Evolutionary conservation across 768 basidiomycete genomes (phyloP).

Genomic region (Phlebiopsis gigantea): DNA sequence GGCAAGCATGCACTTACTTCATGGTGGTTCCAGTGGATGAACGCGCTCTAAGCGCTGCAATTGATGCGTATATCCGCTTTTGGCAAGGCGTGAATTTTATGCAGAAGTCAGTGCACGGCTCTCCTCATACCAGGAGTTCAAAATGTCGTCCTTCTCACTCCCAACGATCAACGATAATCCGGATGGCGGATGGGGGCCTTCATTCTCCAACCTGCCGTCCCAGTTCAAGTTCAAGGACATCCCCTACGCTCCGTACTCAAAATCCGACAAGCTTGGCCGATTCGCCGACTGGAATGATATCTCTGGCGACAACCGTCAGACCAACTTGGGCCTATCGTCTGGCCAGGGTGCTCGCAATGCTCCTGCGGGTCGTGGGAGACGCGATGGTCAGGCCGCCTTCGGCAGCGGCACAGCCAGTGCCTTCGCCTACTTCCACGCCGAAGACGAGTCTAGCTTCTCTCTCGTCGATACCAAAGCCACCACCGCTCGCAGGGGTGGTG

Average conservation of each 20-base stretch:
- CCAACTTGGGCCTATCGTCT: slow-evolving; percentile 40
- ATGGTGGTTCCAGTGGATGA: slow-evolving; percentile 1
- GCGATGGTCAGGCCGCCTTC: slow-evolving; percentile 80
- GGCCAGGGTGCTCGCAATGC: slow-evolving; percentile 43
- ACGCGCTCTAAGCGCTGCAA: neutral
- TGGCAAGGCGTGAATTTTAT: slow-evolving; percentile 6
- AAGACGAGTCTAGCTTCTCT: slow-evolving; percentile 96
- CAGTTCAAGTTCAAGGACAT: slow-evolving; percentile 99
- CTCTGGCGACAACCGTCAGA: slow-evolving; percentile 56
- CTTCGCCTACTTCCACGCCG: slow-evolving; percentile 96
- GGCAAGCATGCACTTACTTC: slow-evolving; percentile 1
- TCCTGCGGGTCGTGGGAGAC: slow-evolving; percentile 50
- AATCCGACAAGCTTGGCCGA: slow-evolving; percentile 95
- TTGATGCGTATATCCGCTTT: slow-evolving; percentile 4
- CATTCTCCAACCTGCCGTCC: slow-evolving; percentile 76
- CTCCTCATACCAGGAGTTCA: slow-evolving; percentile 8
- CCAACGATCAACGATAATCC: slow-evolving; percentile 89
- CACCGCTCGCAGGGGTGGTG: slow-evolving; percentile 64
- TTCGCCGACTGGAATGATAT: slow-evolving; percentile 97
- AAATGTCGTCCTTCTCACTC: slow-evolving; percentile 78
- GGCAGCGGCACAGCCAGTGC: slow-evolving; percentile 88
- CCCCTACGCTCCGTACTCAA: slow-evolving; percentile 97
- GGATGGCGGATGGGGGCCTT: slow-evolving; percentile 90
- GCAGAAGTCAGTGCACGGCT: neutral
- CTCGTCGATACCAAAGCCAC: slow-evolving; percentile 86